These are phyloP conservation scores for Citrus inodora DNA, from an alignment of 345 rosid species.

Conservation along the genomic window DNA sequence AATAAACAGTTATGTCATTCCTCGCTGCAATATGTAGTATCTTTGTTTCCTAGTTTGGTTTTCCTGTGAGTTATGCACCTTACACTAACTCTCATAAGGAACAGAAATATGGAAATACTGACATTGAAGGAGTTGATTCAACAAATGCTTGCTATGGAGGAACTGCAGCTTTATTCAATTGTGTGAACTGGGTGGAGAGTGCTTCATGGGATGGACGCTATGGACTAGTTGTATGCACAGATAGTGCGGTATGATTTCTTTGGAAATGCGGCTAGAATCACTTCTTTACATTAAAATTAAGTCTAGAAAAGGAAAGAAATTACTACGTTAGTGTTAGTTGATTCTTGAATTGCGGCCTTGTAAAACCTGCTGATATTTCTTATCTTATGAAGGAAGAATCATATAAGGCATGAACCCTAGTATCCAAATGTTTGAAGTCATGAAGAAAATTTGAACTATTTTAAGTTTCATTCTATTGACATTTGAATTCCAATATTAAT, in stretches of 20 bases:
- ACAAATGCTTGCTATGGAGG: conserved; percentile 91
- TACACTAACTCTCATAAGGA: background rate
- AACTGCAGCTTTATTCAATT: conserved; percentile 59
- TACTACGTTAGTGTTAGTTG: background rate
- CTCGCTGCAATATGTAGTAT: background rate
- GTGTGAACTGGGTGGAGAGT: conserved; percentile 99
- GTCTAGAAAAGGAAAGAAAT: background rate
- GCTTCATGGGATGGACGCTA: conserved; percentile 92
- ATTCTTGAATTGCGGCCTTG: background rate
- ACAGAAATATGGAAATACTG: conserved; percentile 86
- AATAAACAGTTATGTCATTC: background rate
- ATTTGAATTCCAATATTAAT: background rate
- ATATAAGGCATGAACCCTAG: background rate
- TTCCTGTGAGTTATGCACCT: background rate
- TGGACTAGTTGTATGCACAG: conserved; percentile 92
- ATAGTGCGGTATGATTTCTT: conserved; percentile 73
- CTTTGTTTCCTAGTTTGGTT: background rate
- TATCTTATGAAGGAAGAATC: background rate
- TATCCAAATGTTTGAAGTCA: background rate
- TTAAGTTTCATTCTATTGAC: background rate
- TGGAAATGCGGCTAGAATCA: background rate
- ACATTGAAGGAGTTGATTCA: conserved; percentile 96
- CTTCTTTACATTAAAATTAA: background rate
- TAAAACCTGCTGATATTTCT: background rate
- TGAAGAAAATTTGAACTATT: background rate